Base-by-base conservation (phyloP, 345 rosid genomes). In the Dimocarpus longan region DNA sequence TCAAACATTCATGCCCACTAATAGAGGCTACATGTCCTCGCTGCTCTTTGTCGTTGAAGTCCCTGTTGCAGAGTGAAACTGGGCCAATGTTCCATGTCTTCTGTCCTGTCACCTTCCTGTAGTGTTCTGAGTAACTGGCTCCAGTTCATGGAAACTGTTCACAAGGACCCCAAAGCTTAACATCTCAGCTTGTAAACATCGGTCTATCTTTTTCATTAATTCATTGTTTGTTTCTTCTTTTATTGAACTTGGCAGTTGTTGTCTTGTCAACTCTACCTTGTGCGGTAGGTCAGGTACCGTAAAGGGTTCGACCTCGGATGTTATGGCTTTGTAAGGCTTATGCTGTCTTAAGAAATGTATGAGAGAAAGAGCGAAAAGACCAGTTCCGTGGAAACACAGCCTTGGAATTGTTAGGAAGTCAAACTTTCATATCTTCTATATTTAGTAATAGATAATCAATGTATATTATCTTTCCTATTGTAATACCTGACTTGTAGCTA, bases 341-440 rank as follows among this genome's bases (percentile, higher is more conserved):
- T 87, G 66, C 57, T 50, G 16, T 44, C 56, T 74, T 18, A 90
- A 32, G 54, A 81, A 79, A 15, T 87, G 76, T 0, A 8, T 7
- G 57, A 74, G 75, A 16, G 78, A 86, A 26, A 80, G n/a, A 2
- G 90, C 60, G 77, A 90, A 87, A 76, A 74, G 78, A 50, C 90
- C 59, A 3, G 84, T 83, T 57, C 93, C 93, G 69, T 83, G 86
- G 73, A 92, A 90, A 12, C 89, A 88, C 60, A 89, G 42, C 46
- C 91, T 84, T 8, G 95, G 93, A 12, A 89, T 76, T n/a, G n/a
- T n/a, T n/a, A n/a, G n/a, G n/a, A n/a, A n/a, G n/a, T n/a, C n/a
- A n/a, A n/a, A n/a, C n/a, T n/a, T n/a, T n/a, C n/a, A n/a, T n/a
- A n/a, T n/a, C n/a, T n/a, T n/a, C n/a, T n/a, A n/a, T n/a, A n/a